Evolutionary conservation across 805 yeast species (phyloP), one percentile per base, ranked within the genome.

Genomic region (Starmerella riodocensis): DNA sequence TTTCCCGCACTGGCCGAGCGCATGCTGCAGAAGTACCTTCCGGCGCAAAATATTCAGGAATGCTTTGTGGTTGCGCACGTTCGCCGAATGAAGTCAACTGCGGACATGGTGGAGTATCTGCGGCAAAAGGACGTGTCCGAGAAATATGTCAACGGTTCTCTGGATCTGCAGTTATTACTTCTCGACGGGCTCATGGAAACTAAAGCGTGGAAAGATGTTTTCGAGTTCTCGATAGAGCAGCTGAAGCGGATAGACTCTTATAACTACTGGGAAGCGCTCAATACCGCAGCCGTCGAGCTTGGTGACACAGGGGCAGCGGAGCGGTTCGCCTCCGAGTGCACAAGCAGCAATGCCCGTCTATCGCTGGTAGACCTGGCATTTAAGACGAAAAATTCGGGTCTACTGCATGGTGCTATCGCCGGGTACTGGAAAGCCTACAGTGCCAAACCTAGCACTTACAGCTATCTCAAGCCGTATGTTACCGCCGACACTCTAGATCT

Each of bases 181-280:
- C 41, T 61, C 34, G 71, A 70, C 2, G 60, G 69, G 1, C 60
- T 81, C 28, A 57, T 62, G 6, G 50, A 57, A 13, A 24, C 58
- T 6, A 60, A 67, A 37, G 48, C 64, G 3, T 74, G 74, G 71
- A 59, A 60, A 0, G 44, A 51, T 11, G 56, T 83, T 12, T 63
- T 52, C 45, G 56, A 63, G 0, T 60, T 61, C 43, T 59, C 74
- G 33, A 30, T 53, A 4, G 43, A 51, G 4, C 63, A 73, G 12
- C 55, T 84, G 25, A 60, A 66, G 14, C 62, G 59, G 4, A 68
- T 79, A 39, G 84, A 86, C 56, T 94, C 85, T 55, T 86, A 73
- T 65, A 70, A 72, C 41, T 73, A 84, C 28, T 83, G 93, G 82
- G 70, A 74, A 47, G 60, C 64, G 14, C 57, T 70, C 36, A 65